Evolutionary conservation across 2,329 filamentous ascomycete species (phyloP), one percentile per base, ranked within the genome.

Genomic region (Apiospora koreana): DNA sequence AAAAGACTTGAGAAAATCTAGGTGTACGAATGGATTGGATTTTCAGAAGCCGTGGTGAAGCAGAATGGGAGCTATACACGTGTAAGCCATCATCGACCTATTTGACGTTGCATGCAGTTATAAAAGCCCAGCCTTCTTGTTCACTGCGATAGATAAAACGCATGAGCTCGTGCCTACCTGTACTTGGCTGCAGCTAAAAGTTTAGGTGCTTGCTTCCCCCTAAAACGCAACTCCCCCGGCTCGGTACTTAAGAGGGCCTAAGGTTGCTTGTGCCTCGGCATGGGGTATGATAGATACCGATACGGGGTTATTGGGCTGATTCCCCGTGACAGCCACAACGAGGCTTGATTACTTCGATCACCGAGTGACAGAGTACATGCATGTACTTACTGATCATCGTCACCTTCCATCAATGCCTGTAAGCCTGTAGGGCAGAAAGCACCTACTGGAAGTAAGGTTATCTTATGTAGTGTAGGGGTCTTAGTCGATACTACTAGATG

Each of bases 51-150:
- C 12, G 8, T 62, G 31, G 28, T 62, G 31, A 8, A 62, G 54
- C 21, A 18, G 54, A 31, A 38, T 62, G n/a, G 54, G 54, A 62
- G 54, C 54, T 62, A 21, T 38, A 62, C 54, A 62, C 54, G 54
- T 62, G 54, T 38, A 62, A 62, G 54, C 54, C 54, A 62, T 62
- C 54, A 62, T 62, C 31, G 54, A 62, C 54, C 28, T 58, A 21
- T 28, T 21, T 18, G 54, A 62, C 31, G 54, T 54, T 54, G 50
- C 31, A 35, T 31, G 28, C 8, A 9, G 45, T 18, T 48, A 23
- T 58, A 1, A 31, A 31, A 35, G 28, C 50, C 50, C 50, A 58
- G 50, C 50, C 50, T 58, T 58, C 50, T 35, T 54, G 12, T 54
- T 54, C 41, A 16, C 41, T 25, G 50, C 16, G 21, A 31, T 38